Base-by-base conservation (phyloP, 192 early-diverging fungal species). In the Coemansia sp. region DNA sequence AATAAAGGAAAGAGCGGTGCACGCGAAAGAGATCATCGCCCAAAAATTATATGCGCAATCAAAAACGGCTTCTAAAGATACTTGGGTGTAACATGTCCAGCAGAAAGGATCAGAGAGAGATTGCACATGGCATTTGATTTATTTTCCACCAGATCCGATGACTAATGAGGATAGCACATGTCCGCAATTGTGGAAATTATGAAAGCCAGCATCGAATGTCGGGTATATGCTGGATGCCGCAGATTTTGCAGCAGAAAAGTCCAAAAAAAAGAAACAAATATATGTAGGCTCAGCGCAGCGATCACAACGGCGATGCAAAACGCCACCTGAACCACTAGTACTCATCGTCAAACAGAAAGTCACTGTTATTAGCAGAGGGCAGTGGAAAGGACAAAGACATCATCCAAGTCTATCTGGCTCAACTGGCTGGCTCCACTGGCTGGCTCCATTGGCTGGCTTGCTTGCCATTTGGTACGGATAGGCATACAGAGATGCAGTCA, bases 311-410 rank as follows among this genome's bases (percentile, higher is more conserved):
- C 6, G 21, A 54, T 26, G 51, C 51, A 54, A 8, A 21, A 12
- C 51, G 51, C 51, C 51, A 54, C 51, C 51, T 54, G 51, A 54
- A 54, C 51, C 51, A 22, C 21, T 26, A 54, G 21, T 26, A 13
- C 13, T 11, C 19, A 26, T 21, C 8, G 51, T 2, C 12, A 54
- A 54, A 22, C 51, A 26, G 26, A 54, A 26, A 54, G 21, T 54
- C 51, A 54, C 21, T 11, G 2, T 18, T 49, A 18, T 49, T 18
- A 18, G 19, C 19, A 49, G 6, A 49, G 15, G 48, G 18, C 16
- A 18, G 8, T 3, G 19, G 48, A 12, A 16, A 26, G 26, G 26
- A 26, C 26, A 26, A 26, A 26, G 26, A 26, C 26, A 26, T 26
- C 26, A 26, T 26, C 26, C 26, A 26, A 26, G 26, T 26, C 26